Evolutionary conservation across 2,329 filamentous ascomycete species (phyloP).

Genomic region (Penicillium sp.): DNA sequence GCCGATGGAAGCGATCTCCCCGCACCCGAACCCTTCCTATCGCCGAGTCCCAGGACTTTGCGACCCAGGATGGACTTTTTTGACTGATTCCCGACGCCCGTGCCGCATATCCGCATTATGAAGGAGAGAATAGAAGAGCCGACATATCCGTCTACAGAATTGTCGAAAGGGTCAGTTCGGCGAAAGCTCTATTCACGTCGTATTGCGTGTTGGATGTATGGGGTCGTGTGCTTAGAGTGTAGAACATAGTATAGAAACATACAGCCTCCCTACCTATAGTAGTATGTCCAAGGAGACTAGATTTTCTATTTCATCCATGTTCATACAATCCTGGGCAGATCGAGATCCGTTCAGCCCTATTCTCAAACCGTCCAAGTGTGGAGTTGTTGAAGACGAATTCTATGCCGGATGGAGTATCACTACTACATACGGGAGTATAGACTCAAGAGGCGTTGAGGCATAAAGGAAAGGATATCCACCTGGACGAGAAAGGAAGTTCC

Average conservation of each 20-base stretch:
- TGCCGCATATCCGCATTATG: slow-evolving; percentile 2
- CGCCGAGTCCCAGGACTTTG: background rate
- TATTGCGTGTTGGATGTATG: background rate
- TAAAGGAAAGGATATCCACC: background rate
- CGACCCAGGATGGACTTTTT: background rate
- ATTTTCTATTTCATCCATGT: background rate
- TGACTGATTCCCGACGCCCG: background rate
- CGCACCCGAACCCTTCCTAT: slow-evolving; percentile 11
- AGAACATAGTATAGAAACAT: background rate
- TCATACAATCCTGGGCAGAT: background rate
- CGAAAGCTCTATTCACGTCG: background rate
- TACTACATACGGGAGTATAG: background rate
- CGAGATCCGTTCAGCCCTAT: background rate
- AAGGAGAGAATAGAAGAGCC: background rate
- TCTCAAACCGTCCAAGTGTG: background rate
- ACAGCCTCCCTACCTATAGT: background rate
- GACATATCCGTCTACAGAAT: background rate
- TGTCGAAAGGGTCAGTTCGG: background rate
- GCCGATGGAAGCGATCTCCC: slow-evolving; percentile 12
- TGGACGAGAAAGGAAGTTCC: background rate
- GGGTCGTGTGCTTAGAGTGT: background rate
- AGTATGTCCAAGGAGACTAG: background rate
- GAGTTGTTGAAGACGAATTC: background rate
- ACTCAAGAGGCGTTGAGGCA: background rate
- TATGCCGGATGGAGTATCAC: slow-evolving; percentile 1